Evolutionary conservation across 2,329 filamentous ascomycete species (phyloP).

Genomic region (Colletotrichum nymphaeae): DNA sequence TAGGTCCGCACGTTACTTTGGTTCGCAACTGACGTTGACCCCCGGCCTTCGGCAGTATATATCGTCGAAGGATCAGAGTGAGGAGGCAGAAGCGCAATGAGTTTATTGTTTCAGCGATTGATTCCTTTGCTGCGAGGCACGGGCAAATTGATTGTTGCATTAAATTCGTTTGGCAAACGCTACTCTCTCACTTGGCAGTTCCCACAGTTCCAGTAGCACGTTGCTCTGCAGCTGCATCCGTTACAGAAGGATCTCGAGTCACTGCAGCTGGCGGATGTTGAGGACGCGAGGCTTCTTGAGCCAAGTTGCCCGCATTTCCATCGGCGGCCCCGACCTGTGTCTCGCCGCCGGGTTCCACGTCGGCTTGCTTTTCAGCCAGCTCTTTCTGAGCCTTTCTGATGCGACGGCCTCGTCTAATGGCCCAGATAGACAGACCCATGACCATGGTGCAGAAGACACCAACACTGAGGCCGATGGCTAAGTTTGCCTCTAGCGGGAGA

Average conservation of each 20-base stretch:
- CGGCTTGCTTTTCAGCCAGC: conserved; percentile 1
- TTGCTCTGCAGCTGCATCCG: background rate
- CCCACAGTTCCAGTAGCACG: background rate
- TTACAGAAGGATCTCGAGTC: background rate
- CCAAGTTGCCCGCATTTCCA: background rate
- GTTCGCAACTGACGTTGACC: background rate
- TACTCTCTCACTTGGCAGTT: background rate
- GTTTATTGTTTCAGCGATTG: no score
- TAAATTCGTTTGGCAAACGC: background rate
- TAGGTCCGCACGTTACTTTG: background rate
- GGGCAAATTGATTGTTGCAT: background rate
- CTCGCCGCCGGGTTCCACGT: background rate
- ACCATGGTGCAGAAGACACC: background rate
- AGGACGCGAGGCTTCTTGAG: background rate
- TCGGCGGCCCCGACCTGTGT: background rate
- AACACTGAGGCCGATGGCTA: background rate
- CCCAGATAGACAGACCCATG: conserved; percentile 6
- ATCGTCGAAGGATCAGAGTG: background rate
- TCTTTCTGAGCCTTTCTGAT: conserved; percentile 13
- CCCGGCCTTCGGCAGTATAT: background rate
- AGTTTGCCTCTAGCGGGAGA: background rate
- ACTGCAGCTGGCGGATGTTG: background rate
- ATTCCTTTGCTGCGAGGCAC: background rate
- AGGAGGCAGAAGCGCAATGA: background rate
- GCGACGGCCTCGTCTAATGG: conserved; percentile 16